These are phyloP conservation scores for Pharus latifolius DNA, from an alignment of 176 grass and related monocot species.

Conservation along the genomic window DNA sequence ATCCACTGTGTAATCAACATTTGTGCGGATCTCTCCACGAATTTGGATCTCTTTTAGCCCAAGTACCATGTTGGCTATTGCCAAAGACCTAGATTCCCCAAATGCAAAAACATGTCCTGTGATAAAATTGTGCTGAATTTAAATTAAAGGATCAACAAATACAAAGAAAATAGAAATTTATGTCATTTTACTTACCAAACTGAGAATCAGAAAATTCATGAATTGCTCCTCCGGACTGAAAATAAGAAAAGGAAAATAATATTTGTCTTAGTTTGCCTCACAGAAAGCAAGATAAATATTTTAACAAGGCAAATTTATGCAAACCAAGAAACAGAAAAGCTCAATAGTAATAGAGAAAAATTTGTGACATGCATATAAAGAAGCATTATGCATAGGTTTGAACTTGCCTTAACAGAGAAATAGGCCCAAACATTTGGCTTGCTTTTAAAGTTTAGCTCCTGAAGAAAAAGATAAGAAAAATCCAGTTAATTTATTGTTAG, in stretches of 20 bases:
- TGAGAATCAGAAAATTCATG: conserved; percentile 99
- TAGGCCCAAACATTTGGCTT: conserved; percentile 98
- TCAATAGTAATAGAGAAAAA: not conserved
- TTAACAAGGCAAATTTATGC: not conserved
- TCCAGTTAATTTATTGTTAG: not conserved
- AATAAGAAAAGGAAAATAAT: not conserved
- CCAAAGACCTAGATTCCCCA: conserved; percentile 84
- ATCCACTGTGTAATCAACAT: conserved; percentile 99
- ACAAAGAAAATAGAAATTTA: not conserved
- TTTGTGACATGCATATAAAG: conserved; percentile 10
- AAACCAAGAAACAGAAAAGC: not conserved
- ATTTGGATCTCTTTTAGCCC: conserved; percentile 99
- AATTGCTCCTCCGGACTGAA: conserved; percentile 97
- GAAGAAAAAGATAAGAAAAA: not conserved
- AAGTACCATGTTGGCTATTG: conserved; percentile 98
- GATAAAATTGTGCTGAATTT: conserved; percentile 13
- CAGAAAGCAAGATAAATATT: not conserved
- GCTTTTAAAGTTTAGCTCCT: conserved; percentile 98
- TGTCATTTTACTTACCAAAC: conserved; percentile 56
- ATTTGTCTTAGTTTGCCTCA: conserved; percentile 6
- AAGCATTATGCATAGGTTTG: conserved; percentile 18
- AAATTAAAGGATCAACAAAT: conserved; percentile 4
- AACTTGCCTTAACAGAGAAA: conserved; percentile 97
- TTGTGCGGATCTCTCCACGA: conserved; percentile 89
- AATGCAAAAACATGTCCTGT: conserved; percentile 99